These are phyloP conservation scores for Lentinus brumalis DNA, from an alignment of 768 basidiomycete genomes.

Conservation along the genomic window DNA sequence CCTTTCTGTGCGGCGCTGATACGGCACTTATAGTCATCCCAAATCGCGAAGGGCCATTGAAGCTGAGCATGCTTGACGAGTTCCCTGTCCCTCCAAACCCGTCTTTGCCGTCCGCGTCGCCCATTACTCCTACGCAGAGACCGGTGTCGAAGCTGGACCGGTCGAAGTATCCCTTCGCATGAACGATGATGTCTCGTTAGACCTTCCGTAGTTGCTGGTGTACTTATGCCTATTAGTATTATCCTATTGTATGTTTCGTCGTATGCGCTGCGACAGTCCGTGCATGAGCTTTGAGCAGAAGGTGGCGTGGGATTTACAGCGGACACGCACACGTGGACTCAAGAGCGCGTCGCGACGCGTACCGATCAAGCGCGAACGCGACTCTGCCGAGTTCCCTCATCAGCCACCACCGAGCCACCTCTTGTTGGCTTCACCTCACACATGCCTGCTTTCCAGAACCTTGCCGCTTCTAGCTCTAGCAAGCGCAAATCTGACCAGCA, in stretches of 20 bases:
- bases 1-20: neutral
- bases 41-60: constrained; percentile 10
- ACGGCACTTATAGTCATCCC: neutral
- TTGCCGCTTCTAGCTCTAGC: neutral
- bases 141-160: constrained; percentile 31
- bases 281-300: neutral
- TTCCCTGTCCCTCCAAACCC: constrained; percentile 35
- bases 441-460: constrained; percentile 24
- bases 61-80: constrained; percentile 31
- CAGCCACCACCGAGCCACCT: neutral
- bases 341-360: constrained; percentile 19
- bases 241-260: neutral
- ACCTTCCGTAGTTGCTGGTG: neutral
- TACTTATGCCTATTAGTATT: neutral
- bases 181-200: constrained; percentile 1
- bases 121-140: constrained; percentile 15
- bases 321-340: constrained; percentile 17
- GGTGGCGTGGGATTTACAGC: neutral
- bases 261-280: neutral
- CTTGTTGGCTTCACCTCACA: neutral
- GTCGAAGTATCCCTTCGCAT: constrained; percentile 34
- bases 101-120: constrained; percentile 15
- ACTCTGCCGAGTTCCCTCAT: neutral
- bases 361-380: constrained; percentile 3
- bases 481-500: constrained; percentile 28